phyloP scores from a whole-genome alignment of 768 basidiomycete genomes.

The Gyrodon lividus region DNA sequence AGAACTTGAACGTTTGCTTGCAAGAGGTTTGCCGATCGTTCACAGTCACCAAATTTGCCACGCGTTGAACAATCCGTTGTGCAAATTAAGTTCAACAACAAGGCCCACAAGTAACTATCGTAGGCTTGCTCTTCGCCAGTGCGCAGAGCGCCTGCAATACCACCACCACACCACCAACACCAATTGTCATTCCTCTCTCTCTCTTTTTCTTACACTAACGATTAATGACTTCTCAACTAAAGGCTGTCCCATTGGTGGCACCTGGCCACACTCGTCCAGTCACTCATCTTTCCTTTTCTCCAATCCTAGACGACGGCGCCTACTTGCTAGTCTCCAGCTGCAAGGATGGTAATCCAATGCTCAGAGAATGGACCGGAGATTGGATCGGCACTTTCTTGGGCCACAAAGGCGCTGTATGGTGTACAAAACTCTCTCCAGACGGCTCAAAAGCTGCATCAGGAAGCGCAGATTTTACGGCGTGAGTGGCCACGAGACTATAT shows the following conservation, averaged over 20 bases:
- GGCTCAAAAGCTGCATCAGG: slow-evolving; percentile 86
- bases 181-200: not conserved
- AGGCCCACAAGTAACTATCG: slow-evolving; percentile 2
- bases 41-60: not conserved
- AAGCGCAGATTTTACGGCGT: slow-evolving; percentile 98
- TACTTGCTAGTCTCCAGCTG: slow-evolving; percentile 94
- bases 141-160: slow-evolving; percentile 49
- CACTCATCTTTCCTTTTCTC: slow-evolving; percentile 91
- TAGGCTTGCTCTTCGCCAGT: slow-evolving; percentile 30
- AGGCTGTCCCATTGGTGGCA: slow-evolving; percentile 77
- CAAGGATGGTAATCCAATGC: slow-evolving; percentile 98
- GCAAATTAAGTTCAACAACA: not conserved
- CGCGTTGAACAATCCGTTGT: not conserved
- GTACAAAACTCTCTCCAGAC: slow-evolving; percentile 86
- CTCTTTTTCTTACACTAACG: slow-evolving; percentile 19
- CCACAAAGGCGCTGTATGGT: slow-evolving; percentile 96
- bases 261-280: slow-evolving; percentile 87
- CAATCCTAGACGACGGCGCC: slow-evolving; percentile 77
- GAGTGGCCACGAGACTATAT: slow-evolving; percentile 31
- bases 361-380: slow-evolving; percentile 96
- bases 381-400: slow-evolving; percentile 95
- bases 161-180: slow-evolving; percentile 9
- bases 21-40: not conserved
- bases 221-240: slow-evolving; percentile 63
- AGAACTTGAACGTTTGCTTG: not conserved